These are phyloP conservation scores for Phaeophleospora eucalypticola DNA, from an alignment of 2,329 filamentous ascomycete species.

Conservation along the genomic window DNA sequence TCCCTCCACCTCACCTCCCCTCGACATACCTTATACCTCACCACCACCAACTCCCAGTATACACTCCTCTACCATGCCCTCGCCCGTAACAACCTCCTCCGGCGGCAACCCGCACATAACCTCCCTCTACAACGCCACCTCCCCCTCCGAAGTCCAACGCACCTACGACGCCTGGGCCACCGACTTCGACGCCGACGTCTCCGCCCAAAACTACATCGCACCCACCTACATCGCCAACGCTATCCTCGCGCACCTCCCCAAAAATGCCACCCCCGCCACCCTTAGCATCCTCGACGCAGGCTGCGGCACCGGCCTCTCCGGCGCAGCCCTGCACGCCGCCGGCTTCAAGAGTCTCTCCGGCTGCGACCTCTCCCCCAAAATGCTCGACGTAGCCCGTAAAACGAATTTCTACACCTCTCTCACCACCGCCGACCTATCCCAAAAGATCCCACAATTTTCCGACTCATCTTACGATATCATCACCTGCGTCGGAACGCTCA, in stretches of 20 bases:
- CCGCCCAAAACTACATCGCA: not conserved
- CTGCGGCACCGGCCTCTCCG: constrained; percentile 16
- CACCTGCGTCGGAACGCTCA: constrained; percentile 17
- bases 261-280: not conserved
- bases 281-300: constrained; percentile 18
- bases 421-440: constrained; percentile 11
- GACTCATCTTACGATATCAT: constrained; percentile 14
- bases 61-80: too few species aligned
- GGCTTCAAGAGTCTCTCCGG: too few species aligned
- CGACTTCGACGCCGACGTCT: constrained; percentile 10
- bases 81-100: not conserved
- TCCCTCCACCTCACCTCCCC: too few species aligned
- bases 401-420: constrained; percentile 12
- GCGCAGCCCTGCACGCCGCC: too few species aligned
- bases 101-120: not conserved
- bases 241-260: not conserved
- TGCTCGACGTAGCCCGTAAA: constrained; percentile 12
- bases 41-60: too few species aligned
- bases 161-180: constrained; percentile 17
- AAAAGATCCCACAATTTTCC: constrained; percentile 5
- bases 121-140: not conserved
- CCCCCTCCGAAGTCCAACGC: not conserved
- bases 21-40: too few species aligned
- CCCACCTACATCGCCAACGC: constrained; percentile 1
- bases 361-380: constrained; percentile 11